These are phyloP conservation scores for Zostera marina DNA, from an alignment of 116 monocot species.

Conservation along the genomic window DNA sequence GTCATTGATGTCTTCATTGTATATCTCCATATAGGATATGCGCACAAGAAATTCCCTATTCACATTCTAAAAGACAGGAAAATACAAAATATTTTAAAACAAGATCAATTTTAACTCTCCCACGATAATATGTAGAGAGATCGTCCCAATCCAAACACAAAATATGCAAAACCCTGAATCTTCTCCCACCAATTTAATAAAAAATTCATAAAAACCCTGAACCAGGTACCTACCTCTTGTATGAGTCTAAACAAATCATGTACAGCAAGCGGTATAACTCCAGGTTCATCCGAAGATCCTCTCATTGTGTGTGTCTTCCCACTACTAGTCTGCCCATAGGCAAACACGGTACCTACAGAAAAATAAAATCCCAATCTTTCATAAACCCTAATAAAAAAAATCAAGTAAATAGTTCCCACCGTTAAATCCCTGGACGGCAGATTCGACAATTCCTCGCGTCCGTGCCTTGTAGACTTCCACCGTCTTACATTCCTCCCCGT, in stretches of 20 bases:
- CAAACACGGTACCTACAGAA: constrained; percentile 81
- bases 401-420: constrained; percentile 23
- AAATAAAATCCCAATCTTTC: background rate
- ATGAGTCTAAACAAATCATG: constrained; percentile 61
- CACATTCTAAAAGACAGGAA: constrained; percentile 23
- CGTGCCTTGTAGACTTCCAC: constrained; percentile 46
- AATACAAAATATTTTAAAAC: background rate
- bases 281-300: constrained; percentile 51
- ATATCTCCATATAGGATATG: constrained; percentile 98
- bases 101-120: background rate
- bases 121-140: too few relatives aligned
- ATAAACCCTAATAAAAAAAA: background rate
- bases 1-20: constrained; percentile 98
- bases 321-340: constrained; percentile 96
- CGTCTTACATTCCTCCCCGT: constrained; percentile 59
- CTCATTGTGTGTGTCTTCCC: constrained; percentile 95
- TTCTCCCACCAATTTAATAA: background rate
- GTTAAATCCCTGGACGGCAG: constrained; percentile 77
- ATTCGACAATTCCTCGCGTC: constrained; percentile 68
- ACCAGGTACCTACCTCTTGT: constrained; percentile 39
- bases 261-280: constrained; percentile 82
- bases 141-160: background rate
- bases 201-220: constrained; percentile 3
- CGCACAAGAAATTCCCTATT: constrained; percentile 82
- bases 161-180: background rate